Evolutionary conservation across 2,329 filamentous ascomycete genomes (phyloP).

Genomic region (Ophiostoma piceae): DNA sequence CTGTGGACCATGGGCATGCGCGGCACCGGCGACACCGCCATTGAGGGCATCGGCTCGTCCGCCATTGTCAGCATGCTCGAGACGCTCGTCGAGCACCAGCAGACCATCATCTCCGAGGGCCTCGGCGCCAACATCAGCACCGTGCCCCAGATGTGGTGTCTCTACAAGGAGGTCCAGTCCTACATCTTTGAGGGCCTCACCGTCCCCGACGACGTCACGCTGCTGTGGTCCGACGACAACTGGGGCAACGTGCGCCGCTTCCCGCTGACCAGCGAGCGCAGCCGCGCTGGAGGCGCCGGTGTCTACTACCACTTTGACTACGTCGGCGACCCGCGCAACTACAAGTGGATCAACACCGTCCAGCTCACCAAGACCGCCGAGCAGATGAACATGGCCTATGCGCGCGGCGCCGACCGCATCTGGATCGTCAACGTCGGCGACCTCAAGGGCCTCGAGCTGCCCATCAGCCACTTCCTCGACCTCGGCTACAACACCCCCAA

Average conservation of each 20-base stretch:
- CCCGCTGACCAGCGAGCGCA: slow-evolving; percentile 54
- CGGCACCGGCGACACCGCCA: slow-evolving; percentile 61
- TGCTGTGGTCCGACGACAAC: slow-evolving; percentile 67
- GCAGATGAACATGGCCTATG: slow-evolving; percentile 55
- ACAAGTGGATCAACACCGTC: slow-evolving; percentile 61
- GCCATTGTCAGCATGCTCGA: slow-evolving; percentile 56
- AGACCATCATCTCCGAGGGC: slow-evolving; percentile 52
- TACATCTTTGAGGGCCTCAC: slow-evolving; percentile 62
- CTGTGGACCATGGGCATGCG: slow-evolving; percentile 67
- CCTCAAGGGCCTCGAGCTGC: slow-evolving; percentile 59
- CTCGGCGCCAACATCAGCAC: slow-evolving; percentile 46
- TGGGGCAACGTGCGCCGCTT: slow-evolving; percentile 61
- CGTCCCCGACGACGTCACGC: slow-evolving; percentile 59
- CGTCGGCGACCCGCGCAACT: slow-evolving; percentile 44
- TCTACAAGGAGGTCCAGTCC: slow-evolving; percentile 69
- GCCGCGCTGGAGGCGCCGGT: slow-evolving; percentile 57
- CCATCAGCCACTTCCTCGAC: slow-evolving; percentile 63
- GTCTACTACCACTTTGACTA: slow-evolving; percentile 60
- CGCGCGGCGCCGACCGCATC: slow-evolving; percentile 53
- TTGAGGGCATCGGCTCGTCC: slow-evolving; percentile 48
- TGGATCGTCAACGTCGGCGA: slow-evolving; percentile 66
- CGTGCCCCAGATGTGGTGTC: slow-evolving; percentile 65
- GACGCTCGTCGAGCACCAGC: slow-evolving; percentile 56
- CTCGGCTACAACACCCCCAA: slow-evolving; percentile 58
- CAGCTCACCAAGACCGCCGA: slow-evolving; percentile 57